Percentiles rank a stretch among this genome's conserved stretches.
Evolutionary conservation across 441 rosid genomes (phyloP).

Genomic region (Bruguiera hainesii): DNA sequence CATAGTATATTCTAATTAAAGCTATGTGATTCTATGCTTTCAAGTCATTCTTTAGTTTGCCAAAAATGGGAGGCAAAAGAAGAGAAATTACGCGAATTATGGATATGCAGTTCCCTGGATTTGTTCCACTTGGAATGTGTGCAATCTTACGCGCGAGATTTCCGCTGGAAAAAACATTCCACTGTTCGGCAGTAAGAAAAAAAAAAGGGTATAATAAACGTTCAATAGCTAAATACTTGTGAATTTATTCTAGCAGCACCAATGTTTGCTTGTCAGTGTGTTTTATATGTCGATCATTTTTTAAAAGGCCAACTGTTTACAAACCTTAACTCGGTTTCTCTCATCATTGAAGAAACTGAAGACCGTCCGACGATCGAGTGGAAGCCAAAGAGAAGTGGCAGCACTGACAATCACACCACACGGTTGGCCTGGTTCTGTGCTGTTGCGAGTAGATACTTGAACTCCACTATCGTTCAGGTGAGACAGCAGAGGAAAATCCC

Average conservation of each 20-base stretch:
- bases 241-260: too few species aligned
- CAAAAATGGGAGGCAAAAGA: too few species aligned
- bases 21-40: too few species aligned
- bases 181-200: conserved; percentile 29
- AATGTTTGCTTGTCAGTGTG: too few species aligned
- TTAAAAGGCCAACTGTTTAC: background rate
- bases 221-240: too few species aligned
- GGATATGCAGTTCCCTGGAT: conserved; percentile 43
- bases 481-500: conserved; percentile 43
- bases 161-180: conserved; percentile 56
- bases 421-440: conserved; percentile 39
- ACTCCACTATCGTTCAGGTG: conserved; percentile 47
- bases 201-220: too few species aligned
- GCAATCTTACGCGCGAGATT: conserved; percentile 38
- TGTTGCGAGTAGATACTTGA: conserved; percentile 44
- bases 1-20: too few species aligned
- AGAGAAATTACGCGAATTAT: conserved; percentile 40
- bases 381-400: conserved; percentile 57
- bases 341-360: conserved; percentile 40
- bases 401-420: conserved; percentile 47
- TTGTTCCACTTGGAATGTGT: conserved; percentile 36
- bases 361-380: conserved; percentile 36
- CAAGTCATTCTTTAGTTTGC: too few species aligned
- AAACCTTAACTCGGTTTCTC: conserved; percentile 44
- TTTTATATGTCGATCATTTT: background rate